phyloP scores from a whole-genome alignment of 2,329 filamentous ascomycete genomes.

The Penicillium sp. region DNA sequence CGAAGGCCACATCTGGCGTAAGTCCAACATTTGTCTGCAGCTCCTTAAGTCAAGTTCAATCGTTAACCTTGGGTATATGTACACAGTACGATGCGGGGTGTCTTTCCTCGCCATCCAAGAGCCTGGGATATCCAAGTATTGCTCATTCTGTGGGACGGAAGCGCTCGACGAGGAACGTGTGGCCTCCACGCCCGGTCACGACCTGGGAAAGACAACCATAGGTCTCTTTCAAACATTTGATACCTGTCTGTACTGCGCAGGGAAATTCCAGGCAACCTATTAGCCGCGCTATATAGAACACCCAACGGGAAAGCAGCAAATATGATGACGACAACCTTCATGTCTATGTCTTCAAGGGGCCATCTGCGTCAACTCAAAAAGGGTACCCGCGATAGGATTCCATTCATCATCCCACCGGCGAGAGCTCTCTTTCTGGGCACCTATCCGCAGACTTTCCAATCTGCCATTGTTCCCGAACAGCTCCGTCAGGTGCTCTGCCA shows the following conservation, averaged over 20 bases:
- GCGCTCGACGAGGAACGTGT: constrained; percentile 50
- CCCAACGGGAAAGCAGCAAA: not conserved
- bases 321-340: not conserved
- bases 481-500: constrained; percentile 63
- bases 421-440: constrained; percentile 72
- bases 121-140: constrained; percentile 55
- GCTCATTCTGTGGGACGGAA: constrained; percentile 53
- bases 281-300: not conserved
- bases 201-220: constrained; percentile 23
- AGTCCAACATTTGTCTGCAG: constrained; percentile 19
- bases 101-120: constrained; percentile 58
- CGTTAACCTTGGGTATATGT: constrained; percentile 8
- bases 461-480: constrained; percentile 63
- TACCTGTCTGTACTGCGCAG: constrained; percentile 38
- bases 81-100: constrained; percentile 53
- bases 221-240: constrained; percentile 35
- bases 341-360: not conserved
- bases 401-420: constrained; percentile 91
- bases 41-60: not conserved
- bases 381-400: constrained; percentile 74
- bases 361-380: constrained; percentile 57
- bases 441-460: constrained; percentile 63
- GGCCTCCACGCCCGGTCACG: constrained; percentile 12
- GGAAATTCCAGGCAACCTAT: constrained; percentile 32
- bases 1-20: constrained; percentile 55